Evolutionary conservation across 2,329 filamentous ascomycete species (phyloP).

Genomic region (Phaeosphaeria sp.): DNA sequence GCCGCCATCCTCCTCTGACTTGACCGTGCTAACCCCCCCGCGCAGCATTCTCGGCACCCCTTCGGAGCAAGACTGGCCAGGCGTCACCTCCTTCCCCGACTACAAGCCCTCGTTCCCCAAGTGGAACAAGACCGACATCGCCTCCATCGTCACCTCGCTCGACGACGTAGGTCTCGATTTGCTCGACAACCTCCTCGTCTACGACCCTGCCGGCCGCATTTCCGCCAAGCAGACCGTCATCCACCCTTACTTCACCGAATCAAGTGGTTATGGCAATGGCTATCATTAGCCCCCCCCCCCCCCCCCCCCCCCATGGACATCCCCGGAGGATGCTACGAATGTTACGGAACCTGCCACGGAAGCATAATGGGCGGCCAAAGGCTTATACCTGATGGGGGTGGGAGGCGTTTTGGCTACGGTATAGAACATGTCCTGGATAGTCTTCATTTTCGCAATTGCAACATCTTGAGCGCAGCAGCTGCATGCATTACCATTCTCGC

Average conservation of each 20-base stretch:
- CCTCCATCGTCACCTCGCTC: conserved; percentile 72
- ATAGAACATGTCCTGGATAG: conserved; percentile 15
- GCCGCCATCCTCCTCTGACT: neutral
- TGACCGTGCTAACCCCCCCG: too few species aligned
- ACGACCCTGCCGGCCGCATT: conserved; percentile 84
- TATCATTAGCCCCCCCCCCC: conserved; percentile 42
- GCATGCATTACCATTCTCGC: neutral
- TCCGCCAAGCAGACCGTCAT: conserved; percentile 86
- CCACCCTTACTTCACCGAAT: conserved; percentile 77
- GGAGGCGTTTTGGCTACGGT: conserved; percentile 26
- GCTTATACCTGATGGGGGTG: conserved; percentile 19
- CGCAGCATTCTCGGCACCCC: conserved; percentile 76
- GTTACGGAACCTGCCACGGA: conserved; percentile 32
- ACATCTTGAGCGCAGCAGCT: conserved; percentile 1
- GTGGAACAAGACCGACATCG: conserved; percentile 75
- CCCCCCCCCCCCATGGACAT: too few species aligned
- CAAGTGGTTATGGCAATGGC: conserved; percentile 54
- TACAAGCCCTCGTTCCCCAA: conserved; percentile 93
- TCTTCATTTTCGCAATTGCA: neutral
- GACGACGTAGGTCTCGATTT: conserved; percentile 75
- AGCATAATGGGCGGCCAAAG: conserved; percentile 22
- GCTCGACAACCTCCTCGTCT: conserved; percentile 75
- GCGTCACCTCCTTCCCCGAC: conserved; percentile 92
- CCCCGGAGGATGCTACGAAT: conserved; percentile 36
- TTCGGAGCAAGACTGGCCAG: conserved; percentile 81